Conservation (phyloP, 208 protist genomes). For the Acanthamoeba culbertsoni region DNA sequence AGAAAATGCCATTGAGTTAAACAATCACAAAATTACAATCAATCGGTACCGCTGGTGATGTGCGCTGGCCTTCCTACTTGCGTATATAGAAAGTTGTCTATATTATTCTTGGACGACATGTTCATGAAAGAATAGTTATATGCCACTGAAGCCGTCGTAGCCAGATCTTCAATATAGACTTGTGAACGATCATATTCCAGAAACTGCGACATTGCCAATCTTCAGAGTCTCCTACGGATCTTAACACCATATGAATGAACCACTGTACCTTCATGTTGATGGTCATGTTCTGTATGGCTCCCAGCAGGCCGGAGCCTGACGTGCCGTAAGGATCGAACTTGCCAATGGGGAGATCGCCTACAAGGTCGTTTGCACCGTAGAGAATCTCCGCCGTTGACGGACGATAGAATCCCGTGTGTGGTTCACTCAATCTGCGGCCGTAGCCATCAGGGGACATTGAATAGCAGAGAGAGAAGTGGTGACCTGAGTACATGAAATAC, state of each 20-base stretch:
- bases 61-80: background rate
- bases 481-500: background rate
- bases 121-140: slow-evolving; percentile 39
- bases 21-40: background rate
- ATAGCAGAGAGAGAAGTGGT: background rate
- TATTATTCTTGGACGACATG: background rate
- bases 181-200: background rate
- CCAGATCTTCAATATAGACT: background rate
- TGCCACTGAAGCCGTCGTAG: background rate
- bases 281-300: background rate
- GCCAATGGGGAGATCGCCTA: background rate
- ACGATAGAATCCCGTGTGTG: background rate
- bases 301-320: background rate
- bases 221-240: background rate
- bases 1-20: background rate
- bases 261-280: background rate
- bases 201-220: background rate
- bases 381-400: background rate
- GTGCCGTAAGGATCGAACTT: background rate
- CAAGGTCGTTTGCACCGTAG: background rate
- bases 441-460: no score
- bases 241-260: background rate
- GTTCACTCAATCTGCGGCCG: background rate
- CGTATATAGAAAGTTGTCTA: background rate
- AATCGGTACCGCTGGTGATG: background rate